phyloP scores from a whole-genome alignment of 768 basidiomycete species.

The Podaxis rugospora region DNA sequence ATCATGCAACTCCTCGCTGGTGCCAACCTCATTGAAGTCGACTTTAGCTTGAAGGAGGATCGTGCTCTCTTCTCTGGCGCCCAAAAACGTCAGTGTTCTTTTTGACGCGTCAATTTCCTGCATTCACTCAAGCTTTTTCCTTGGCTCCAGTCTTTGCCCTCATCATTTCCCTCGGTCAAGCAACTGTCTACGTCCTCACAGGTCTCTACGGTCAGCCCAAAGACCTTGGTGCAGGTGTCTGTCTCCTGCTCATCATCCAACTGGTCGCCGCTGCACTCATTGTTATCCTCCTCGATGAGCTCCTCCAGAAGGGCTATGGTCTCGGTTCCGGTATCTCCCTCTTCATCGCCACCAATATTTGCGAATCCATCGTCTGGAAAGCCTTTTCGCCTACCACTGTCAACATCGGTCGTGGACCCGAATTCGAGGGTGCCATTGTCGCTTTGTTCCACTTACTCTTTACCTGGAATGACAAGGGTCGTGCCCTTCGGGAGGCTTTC shows the following conservation, averaged over 20 bases:
- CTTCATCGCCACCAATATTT: constrained; percentile 99
- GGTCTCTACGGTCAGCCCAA: constrained; percentile 94
- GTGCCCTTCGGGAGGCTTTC: constrained; percentile 96
- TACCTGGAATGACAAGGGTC: constrained; percentile 97
- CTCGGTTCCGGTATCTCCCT: constrained; percentile 98
- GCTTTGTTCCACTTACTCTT: constrained; percentile 96
- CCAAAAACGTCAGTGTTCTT: constrained; percentile 77
- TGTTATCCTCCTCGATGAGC: constrained; percentile 97
- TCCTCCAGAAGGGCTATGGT: constrained; percentile 98
- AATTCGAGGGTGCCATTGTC: constrained; percentile 96
- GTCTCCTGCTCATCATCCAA: constrained; percentile 94
- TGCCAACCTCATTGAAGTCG: constrained; percentile 95
- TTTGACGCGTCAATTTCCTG: not conserved
- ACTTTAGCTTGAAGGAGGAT: constrained; percentile 97
- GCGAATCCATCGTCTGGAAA: constrained; percentile 99
- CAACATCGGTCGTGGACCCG: constrained; percentile 97
- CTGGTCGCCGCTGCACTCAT: constrained; percentile 91
- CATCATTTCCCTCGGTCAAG: constrained; percentile 93
- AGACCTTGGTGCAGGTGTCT: constrained; percentile 94
- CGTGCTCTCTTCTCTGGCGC: constrained; percentile 92
- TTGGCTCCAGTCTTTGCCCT: constrained; percentile 80
- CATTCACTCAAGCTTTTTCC: constrained; percentile 1
- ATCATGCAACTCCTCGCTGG: constrained; percentile 99
- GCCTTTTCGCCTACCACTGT: constrained; percentile 97
- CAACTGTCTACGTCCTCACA: constrained; percentile 94